These are phyloP conservation scores for Daldinia grandis DNA, from an alignment of 495 filamentous ascomycete genomes.

Conservation along the genomic window DNA sequence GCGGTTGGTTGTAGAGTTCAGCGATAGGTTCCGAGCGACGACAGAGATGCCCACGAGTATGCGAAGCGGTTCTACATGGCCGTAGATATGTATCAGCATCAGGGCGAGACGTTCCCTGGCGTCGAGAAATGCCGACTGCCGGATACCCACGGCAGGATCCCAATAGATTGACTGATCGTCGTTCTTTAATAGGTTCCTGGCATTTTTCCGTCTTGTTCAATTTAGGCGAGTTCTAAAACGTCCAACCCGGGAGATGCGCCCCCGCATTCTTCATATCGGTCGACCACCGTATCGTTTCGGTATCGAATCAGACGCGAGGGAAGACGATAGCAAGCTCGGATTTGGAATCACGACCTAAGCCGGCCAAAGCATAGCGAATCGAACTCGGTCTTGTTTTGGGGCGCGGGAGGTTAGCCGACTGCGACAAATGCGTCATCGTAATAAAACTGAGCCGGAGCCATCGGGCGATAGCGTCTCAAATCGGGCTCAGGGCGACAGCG, in stretches of 20 bases:
- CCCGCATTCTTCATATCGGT: slow-evolving; percentile 33
- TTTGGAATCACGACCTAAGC: slow-evolving; percentile 9
- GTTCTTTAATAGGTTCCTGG: slow-evolving; percentile 11
- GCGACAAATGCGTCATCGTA: background rate
- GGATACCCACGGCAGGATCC: slow-evolving; percentile 2
- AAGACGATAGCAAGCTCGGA: background rate
- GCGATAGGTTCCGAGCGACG: slow-evolving; percentile 9
- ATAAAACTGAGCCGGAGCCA: background rate
- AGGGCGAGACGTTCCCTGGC: background rate
- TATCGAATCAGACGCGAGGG: slow-evolving; percentile 3
- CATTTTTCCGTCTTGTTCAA: slow-evolving; percentile 29
- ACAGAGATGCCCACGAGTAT: slow-evolving; percentile 3
- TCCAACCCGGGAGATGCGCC: slow-evolving; percentile 29
- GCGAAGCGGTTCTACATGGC: slow-evolving; percentile 2
- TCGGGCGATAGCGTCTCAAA: background rate
- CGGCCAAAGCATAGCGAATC: background rate
- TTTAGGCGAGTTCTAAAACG: slow-evolving; percentile 37
- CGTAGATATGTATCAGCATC: slow-evolving; percentile 24
- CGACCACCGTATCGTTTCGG: background rate
- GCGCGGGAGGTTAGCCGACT: background rate
- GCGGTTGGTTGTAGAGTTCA: slow-evolving; percentile 2
- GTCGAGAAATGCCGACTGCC: slow-evolving; percentile 32
- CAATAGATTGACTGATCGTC: slow-evolving; percentile 31
- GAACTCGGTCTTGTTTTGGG: background rate
- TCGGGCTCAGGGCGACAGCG: background rate